These are phyloP conservation scores for Lactarius trivialis DNA, from an alignment of 768 basidiomycete genomes.

Conservation along the genomic window DNA sequence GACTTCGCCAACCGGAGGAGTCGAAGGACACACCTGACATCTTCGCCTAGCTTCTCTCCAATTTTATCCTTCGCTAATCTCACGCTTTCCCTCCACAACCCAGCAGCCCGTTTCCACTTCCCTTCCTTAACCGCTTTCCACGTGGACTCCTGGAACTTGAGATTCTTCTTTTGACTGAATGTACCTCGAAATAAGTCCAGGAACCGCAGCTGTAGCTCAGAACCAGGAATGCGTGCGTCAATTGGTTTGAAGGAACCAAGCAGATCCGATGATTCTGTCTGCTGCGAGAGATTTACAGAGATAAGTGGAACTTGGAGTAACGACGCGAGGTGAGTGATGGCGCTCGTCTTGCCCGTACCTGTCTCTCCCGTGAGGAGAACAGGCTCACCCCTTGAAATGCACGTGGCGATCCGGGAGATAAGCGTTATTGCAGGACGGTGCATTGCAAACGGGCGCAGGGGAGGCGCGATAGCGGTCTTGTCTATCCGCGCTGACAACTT, in stretches of 20 bases:
- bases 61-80: conserved; percentile 65
- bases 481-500: conserved; percentile 43
- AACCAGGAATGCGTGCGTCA: conserved; percentile 74
- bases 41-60: conserved; percentile 30
- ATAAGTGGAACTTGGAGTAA: conserved; percentile 70
- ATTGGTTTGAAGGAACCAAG: conserved; percentile 96
- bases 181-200: conserved; percentile 75
- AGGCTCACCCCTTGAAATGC: conserved; percentile 70
- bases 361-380: conserved; percentile 94
- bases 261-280: conserved; percentile 91
- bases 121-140: conserved; percentile 74
- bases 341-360: conserved; percentile 97
- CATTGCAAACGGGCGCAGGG: conserved; percentile 70
- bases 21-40: conserved; percentile 22
- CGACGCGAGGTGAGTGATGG: conserved; percentile 79
- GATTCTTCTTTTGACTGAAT: conserved; percentile 87
- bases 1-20: neutral
- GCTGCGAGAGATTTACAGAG: conserved; percentile 90
- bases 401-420: conserved; percentile 72
- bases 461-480: conserved; percentile 32
- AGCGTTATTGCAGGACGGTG: conserved; percentile 79
- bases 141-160: conserved; percentile 75
- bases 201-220: conserved; percentile 64
- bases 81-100: conserved; percentile 75
- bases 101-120: conserved; percentile 80